Evolutionary conservation across 2,329 filamentous ascomycete genomes (phyloP).

Genomic region (Tolypocladium cylindrosporum): DNA sequence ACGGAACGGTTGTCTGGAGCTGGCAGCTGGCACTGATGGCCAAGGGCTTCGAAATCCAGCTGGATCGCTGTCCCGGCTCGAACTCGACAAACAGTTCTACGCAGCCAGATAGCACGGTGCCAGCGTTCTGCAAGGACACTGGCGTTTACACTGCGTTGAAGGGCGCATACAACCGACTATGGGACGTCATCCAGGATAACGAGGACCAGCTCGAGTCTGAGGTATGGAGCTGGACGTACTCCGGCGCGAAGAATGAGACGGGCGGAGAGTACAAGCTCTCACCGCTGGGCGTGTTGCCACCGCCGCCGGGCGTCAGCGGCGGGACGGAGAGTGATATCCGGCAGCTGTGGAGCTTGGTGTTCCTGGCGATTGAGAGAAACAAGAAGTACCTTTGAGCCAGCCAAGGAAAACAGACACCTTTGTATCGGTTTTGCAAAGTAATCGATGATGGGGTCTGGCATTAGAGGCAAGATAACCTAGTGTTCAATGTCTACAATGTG

Average conservation of each 20-base stretch:
- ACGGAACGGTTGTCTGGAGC: conserved; percentile 55
- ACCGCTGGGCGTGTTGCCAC: conserved; percentile 10
- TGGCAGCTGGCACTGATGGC: conserved; percentile 59
- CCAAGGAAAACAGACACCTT: neutral
- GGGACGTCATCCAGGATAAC: conserved; percentile 52
- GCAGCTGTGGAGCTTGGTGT: conserved; percentile 7
- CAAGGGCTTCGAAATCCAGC: conserved; percentile 45
- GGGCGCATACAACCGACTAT: conserved; percentile 47
- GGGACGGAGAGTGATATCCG: conserved; percentile 6
- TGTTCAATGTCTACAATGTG: too few relatives aligned
- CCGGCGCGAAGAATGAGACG: neutral
- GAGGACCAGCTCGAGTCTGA: conserved; percentile 38
- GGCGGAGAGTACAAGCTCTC: conserved; percentile 9
- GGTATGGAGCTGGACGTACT: conserved; percentile 54
- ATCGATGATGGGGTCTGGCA: neutral
- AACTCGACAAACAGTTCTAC: neutral
- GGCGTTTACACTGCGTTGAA: conserved; percentile 33
- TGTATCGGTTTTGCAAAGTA: neutral
- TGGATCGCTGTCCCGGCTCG: conserved; percentile 34
- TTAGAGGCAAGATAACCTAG: neutral
- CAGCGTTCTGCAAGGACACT: conserved; percentile 39
- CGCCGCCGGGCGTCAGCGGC: conserved; percentile 4
- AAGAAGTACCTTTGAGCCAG: neutral
- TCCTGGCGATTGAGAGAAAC: conserved; percentile 4
- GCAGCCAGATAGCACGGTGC: conserved; percentile 9